Conservation (phyloP, 345 rosid genomes). For the Syzygium aqueum region DNA sequence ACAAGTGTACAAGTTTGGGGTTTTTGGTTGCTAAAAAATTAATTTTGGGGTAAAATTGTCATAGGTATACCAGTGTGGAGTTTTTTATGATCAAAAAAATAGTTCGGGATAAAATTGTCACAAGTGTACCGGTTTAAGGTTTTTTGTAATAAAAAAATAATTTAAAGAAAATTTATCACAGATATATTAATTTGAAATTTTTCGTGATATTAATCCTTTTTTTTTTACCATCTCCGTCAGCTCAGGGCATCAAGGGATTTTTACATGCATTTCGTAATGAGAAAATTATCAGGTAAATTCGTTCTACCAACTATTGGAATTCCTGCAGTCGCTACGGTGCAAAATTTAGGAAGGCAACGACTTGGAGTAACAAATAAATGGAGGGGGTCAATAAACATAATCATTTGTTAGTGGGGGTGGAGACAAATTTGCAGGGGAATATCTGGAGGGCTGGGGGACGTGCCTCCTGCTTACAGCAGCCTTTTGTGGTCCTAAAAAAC, state of each 20-base stretch:
- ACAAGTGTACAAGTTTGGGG: no score
- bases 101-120: no score
- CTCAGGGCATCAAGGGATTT: not conserved
- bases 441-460: not conserved
- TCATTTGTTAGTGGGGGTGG: not conserved
- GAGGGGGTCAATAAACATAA: not conserved
- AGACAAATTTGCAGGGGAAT: not conserved
- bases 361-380: not conserved
- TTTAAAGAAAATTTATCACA: no score
- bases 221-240: not conserved
- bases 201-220: no score
- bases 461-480: not conserved
- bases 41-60: no score
- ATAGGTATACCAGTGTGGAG: no score
- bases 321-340: not conserved
- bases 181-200: no score
- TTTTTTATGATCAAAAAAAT: no score
- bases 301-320: not conserved
- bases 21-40: no score
- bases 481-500: not conserved
- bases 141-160: no score
- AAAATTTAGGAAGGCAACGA: not conserved
- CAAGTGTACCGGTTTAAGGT: no score
- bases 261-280: not conserved
- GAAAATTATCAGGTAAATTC: not conserved